These are phyloP conservation scores for Mortierella antarctica DNA, from an alignment of 192 early-diverging fungal species.

Conservation along the genomic window DNA sequence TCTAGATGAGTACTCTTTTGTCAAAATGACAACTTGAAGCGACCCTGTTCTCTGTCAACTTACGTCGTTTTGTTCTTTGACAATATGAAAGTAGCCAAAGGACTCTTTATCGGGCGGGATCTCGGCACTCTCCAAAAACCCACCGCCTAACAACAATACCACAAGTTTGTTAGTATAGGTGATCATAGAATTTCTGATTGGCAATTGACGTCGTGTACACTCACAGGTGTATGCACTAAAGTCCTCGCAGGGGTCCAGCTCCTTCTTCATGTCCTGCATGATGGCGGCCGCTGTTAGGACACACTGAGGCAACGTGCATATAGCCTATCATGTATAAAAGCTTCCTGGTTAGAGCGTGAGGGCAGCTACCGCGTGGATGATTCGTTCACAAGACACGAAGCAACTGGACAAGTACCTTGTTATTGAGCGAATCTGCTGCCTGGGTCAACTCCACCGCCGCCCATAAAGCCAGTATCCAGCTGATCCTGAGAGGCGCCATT, in stretches of 20 bases:
- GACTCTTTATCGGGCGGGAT: conserved; percentile 15
- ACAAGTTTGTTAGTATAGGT: conserved; percentile 17
- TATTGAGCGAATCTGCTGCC: neutral
- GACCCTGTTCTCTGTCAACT: neutral
- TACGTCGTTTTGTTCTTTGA: conserved; percentile 20
- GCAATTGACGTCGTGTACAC: neutral
- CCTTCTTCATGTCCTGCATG: conserved; percentile 59
- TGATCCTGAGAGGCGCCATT: conserved; percentile 3
- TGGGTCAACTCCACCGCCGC: conserved; percentile 5
- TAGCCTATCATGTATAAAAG: neutral
- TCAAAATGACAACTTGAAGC: neutral
- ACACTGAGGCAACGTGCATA: conserved; percentile 59
- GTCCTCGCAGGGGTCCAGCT: conserved; percentile 71
- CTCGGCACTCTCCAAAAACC: conserved; percentile 19
- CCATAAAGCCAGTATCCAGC: neutral
- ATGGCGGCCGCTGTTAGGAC: conserved; percentile 60
- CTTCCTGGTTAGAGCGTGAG: neutral
- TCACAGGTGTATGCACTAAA: conserved; percentile 73
- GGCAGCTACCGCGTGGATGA: neutral
- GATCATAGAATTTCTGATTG: conserved; percentile 1
- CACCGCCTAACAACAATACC: conserved; percentile 36
- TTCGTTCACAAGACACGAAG: neutral
- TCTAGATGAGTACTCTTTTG: too few relatives aligned
- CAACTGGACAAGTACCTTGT: neutral
- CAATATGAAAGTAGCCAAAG: conserved; percentile 11